Evolutionary conservation across 1,284 basidiomycete species (phyloP).

Genomic region (Malassezia caprae): DNA sequence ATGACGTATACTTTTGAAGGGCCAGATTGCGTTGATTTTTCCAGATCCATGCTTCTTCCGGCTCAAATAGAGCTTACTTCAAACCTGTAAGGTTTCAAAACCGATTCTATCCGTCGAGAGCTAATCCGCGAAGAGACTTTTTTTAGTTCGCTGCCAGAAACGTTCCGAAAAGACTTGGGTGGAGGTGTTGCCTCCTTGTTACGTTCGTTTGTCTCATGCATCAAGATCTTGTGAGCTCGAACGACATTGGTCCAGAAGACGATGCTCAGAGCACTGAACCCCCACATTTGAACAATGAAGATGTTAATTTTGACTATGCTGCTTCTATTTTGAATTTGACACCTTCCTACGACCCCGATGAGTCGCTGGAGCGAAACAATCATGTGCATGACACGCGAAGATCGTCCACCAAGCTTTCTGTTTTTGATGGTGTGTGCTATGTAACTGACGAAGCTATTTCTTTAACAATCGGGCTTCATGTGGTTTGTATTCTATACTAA

Average conservation of each 20-base stretch:
- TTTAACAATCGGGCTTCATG: slow-evolving; percentile 42
- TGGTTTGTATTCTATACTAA: slow-evolving; percentile 14
- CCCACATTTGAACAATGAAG: neutral
- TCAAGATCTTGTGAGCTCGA: neutral
- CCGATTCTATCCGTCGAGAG: neutral
- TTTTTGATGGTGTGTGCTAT: neutral
- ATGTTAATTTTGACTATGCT: neutral
- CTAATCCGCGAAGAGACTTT: neutral
- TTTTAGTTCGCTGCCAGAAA: neutral
- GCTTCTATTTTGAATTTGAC: neutral
- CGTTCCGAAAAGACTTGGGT: neutral
- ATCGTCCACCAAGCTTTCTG: neutral
- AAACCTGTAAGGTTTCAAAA: neutral
- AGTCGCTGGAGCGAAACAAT: slow-evolving; percentile 1
- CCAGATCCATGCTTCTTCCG: neutral
- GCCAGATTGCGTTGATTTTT: neutral
- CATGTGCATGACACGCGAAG: neutral
- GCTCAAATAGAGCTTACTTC: too few relatives aligned
- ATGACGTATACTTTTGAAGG: neutral
- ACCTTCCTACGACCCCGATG: slow-evolving; percentile 1
- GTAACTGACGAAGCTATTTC: slow-evolving; percentile 17
- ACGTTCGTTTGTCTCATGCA: neutral
- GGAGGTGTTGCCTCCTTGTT: neutral
- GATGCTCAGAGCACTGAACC: neutral
- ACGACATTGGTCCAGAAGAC: neutral